These are phyloP conservation scores for Fusarium tjaetaba DNA, from an alignment of 2,329 filamentous ascomycete species.

Conservation along the genomic window DNA sequence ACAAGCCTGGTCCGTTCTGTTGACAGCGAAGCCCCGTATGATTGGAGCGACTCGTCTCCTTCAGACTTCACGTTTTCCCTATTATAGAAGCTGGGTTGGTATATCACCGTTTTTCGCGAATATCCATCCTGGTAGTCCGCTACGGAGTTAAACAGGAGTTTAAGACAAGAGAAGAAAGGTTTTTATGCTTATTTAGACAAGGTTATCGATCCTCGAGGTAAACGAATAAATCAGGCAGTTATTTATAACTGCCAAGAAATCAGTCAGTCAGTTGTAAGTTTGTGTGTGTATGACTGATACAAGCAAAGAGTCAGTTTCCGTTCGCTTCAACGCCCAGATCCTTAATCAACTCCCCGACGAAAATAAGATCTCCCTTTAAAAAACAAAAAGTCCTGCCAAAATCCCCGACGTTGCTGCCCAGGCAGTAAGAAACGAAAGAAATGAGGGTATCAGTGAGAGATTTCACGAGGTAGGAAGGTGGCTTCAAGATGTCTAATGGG, in stretches of 20 bases:
- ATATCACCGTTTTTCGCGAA: conserved; percentile 17
- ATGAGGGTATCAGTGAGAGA: conserved; percentile 36
- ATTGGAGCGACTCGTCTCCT: conserved; percentile 13
- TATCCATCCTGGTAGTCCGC: neutral
- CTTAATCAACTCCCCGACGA: conserved; percentile 18
- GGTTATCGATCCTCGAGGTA: conserved; percentile 6
- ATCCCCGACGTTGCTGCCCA: conserved; percentile 6
- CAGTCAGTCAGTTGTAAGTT: conserved; percentile 2
- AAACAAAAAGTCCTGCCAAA: neutral
- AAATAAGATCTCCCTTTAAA: conserved; percentile 13
- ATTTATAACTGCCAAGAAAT: neutral
- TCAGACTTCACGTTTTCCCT: conserved; percentile 5
- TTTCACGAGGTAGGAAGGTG: conserved; percentile 1
- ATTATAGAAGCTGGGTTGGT: neutral
- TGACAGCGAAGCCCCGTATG: conserved; percentile 2
- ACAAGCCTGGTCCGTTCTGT: neutral
- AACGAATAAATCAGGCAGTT: conserved; percentile 2
- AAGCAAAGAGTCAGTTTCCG: conserved; percentile 7
- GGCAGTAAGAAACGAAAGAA: conserved; percentile 8
- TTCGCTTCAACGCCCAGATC: conserved; percentile 22
- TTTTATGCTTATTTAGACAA: conserved; percentile 31
- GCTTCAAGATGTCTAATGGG: conserved; percentile 7
- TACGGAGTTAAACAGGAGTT: neutral
- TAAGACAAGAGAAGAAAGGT: neutral
- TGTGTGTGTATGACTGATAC: neutral